Base-by-base conservation (phyloP, 2,329 filamentous ascomycete genomes). In the Grosmannia huntii region DNA sequence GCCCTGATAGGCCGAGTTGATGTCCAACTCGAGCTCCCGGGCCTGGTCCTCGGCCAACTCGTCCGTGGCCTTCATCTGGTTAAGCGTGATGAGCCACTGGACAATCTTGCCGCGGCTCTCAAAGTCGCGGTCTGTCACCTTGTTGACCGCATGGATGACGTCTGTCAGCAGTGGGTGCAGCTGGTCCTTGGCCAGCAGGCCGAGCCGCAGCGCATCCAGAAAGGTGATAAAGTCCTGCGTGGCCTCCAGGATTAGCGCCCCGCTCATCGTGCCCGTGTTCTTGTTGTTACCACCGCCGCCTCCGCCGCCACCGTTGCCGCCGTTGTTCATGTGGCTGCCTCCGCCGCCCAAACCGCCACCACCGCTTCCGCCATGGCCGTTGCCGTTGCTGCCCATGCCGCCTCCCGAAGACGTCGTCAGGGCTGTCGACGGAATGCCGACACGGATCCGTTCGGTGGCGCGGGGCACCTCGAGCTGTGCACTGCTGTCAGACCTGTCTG, bases 191-290 rank as follows among this genome's bases (percentile, higher is more conserved):
- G 92, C 92, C 12, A 95, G 78, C 66, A 97, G 83, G 51, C 92
- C 91, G 57, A 99, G 83, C 69, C 91, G 91, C 65, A 99, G 80
- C 19, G 94, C 95, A 69, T 99, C 94, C 56, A 99, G 81, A 68
- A 99, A 92, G 0, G 94, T 99, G 71, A 99, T 99, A 71, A 99
- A 99, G 70, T 96, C 95, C 71, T 99, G 91, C 0, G 92, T 97
- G 1, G 94, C 94, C 63, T 92, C 86, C 49, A 95, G 76, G 60
- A 97, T 95, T 41, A 96, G 72, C 3, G 83, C 75, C 11, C 83
- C 81, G 62, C 78, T 80, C 41, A 76, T 78, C 65, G 74, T 71
- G 58, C 68, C 75, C 71, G 48, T 9, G 74, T 48, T 44, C 51
- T 67, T 14, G 72, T 67, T 6, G 74, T 68, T 36, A 74, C 70